Percentiles rank a stretch among this genome's conserved stretches.
Evolutionary conservation across 1,284 basidiomycete species (phyloP).

Genomic region (Coniferiporia weirii): DNA sequence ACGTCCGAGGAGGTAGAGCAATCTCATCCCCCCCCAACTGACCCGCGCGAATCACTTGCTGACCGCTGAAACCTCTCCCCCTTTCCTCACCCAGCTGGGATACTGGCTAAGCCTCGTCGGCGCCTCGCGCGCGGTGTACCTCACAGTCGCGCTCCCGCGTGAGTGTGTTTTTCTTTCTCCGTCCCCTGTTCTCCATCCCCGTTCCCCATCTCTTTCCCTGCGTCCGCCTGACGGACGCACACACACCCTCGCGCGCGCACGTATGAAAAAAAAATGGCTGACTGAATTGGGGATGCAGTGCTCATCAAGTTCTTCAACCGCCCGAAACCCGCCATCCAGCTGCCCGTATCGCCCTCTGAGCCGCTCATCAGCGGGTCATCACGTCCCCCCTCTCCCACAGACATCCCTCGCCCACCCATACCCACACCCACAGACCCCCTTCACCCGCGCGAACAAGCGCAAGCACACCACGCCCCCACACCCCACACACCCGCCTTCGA

Average conservation of each 20-base stretch:
- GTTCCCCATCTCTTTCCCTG: conserved; percentile 3
- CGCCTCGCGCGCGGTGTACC: conserved; percentile 51
- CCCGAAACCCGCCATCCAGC: conserved; percentile 31
- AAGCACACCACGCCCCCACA: neutral
- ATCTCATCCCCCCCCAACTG: too few species aligned
- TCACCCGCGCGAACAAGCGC: conserved; percentile 16
- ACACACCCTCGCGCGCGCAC: too few species aligned
- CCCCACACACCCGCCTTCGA: conserved; percentile 52
- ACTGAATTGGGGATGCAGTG: conserved; percentile 31
- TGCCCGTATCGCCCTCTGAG: conserved; percentile 29
- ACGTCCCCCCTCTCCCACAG: conserved; percentile 17
- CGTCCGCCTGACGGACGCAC: too few species aligned
- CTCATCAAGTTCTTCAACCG: conserved; percentile 50
- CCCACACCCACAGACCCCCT: conserved; percentile 13
- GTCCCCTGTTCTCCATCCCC: neutral
- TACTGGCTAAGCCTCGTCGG: conserved; percentile 69
- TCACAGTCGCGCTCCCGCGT: conserved; percentile 69
- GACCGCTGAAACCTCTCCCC: neutral
- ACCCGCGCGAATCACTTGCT: conserved; percentile 8
- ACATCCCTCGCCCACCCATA: conserved; percentile 5
- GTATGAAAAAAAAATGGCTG: neutral
- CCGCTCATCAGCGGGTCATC: conserved; percentile 27
- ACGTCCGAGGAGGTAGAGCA: conserved; percentile 53
- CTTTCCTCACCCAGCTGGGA: conserved; percentile 53
- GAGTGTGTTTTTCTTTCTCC: conserved; percentile 24